A percentile compares a stretch with the other conserved stretches of the same genome.
Conservation (phyloP, 495 filamentous ascomycete genomes). For the Cenococcum geophilum region DNA sequence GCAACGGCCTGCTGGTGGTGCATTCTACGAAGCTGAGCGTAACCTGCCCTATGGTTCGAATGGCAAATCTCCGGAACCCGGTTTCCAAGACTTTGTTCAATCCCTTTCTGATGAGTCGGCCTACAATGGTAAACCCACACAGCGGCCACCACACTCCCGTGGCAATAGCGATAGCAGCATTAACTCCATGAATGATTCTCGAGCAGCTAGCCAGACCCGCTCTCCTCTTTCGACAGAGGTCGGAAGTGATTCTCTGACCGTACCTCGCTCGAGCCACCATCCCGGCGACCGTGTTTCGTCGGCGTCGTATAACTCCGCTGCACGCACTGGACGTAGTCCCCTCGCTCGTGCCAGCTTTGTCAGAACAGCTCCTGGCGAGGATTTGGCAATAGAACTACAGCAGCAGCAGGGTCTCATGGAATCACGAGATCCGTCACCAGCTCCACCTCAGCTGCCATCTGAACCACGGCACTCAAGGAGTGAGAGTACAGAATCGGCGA, state of each 20-base stretch:
- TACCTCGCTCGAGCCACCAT: slow-evolving; percentile 13
- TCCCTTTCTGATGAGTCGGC: slow-evolving; percentile 26
- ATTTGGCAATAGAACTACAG: slow-evolving; percentile 27
- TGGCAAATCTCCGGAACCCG: slow-evolving; percentile 9
- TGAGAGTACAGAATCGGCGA: slow-evolving; percentile 19
- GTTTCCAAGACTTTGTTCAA: slow-evolving; percentile 23
- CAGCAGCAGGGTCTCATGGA: slow-evolving; percentile 19
- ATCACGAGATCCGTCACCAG: slow-evolving; percentile 21
- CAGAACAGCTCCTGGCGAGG: slow-evolving; percentile 24
- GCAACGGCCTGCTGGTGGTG: slow-evolving; percentile 37
- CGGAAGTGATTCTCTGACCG: slow-evolving; percentile 5
- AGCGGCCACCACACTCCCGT: slow-evolving; percentile 18
- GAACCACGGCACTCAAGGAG: slow-evolving; percentile 13
- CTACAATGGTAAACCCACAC: slow-evolving; percentile 14
- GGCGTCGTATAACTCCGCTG: slow-evolving; percentile 8
- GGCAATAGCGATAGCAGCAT: slow-evolving; percentile 11
- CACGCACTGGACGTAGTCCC: slow-evolving; percentile 28
- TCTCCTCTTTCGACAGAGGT: slow-evolving; percentile 21
- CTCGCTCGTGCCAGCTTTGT: slow-evolving; percentile 37
- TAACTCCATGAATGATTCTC: neutral
- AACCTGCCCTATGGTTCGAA: neutral
- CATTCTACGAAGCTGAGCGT: slow-evolving; percentile 31
- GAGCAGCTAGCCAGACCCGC: neutral
- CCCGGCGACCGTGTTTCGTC: slow-evolving; percentile 15
- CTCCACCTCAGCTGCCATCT: neutral